Percentiles rank a stretch among this genome's conserved stretches.
Conservation (phyloP, 352 stramenopile genomes). For the Globisporangium emineosum region DNA sequence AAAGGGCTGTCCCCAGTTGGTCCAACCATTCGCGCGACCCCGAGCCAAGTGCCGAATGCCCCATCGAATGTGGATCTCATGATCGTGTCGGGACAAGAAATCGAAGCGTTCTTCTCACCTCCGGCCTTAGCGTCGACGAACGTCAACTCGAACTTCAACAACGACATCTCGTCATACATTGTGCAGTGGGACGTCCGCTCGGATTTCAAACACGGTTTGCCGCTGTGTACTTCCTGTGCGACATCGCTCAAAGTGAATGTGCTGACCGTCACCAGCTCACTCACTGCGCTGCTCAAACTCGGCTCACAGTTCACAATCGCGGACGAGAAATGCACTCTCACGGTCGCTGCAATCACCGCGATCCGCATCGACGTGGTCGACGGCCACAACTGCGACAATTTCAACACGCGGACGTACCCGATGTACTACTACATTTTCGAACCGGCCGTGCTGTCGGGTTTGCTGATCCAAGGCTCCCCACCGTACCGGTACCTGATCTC, state of each 20-base stretch:
- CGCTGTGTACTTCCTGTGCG: slow-evolving; percentile 47
- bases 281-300: slow-evolving; percentile 23
- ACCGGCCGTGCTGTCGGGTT: slow-evolving; percentile 46
- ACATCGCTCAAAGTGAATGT: slow-evolving; percentile 32
- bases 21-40: slow-evolving; percentile 39
- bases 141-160: slow-evolving; percentile 68
- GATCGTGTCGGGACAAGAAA: slow-evolving; percentile 84
- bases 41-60: slow-evolving; percentile 82
- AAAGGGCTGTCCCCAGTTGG: slow-evolving; percentile 42
- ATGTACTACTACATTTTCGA: slow-evolving; percentile 63
- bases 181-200: slow-evolving; percentile 84
- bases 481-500: slow-evolving; percentile 83
- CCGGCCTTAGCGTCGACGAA: slow-evolving; percentile 50
- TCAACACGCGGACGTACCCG: slow-evolving; percentile 42
- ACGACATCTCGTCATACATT: slow-evolving; percentile 86
- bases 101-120: slow-evolving; percentile 90
- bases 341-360: slow-evolving; percentile 22
- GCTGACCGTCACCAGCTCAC: slow-evolving; percentile 39
- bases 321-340: slow-evolving; percentile 47
- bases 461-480: slow-evolving; percentile 65
- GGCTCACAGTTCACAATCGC: slow-evolving; percentile 52
- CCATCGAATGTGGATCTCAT: slow-evolving; percentile 86
- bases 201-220: slow-evolving; percentile 64
- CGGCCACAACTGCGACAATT: slow-evolving; percentile 37
- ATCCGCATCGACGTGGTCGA: slow-evolving; percentile 28